These are phyloP conservation scores for Nicotiana attenuata DNA, from an alignment of 257 asterid genomes.

Conservation along the genomic window DNA sequence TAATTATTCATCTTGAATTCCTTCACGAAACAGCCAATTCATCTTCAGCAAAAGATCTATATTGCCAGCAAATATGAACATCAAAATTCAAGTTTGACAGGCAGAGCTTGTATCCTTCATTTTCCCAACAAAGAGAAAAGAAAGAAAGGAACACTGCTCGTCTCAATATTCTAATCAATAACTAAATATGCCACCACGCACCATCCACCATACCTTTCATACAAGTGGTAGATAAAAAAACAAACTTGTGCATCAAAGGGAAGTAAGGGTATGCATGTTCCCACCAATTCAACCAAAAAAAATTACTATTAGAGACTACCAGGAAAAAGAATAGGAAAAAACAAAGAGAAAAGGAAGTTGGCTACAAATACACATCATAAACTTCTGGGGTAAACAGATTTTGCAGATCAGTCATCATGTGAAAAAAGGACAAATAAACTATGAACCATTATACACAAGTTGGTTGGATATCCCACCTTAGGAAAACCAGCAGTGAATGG, in stretches of 20 bases:
- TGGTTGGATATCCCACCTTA: constrained; percentile 37
- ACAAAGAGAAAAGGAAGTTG: background rate
- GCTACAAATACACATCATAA: background rate
- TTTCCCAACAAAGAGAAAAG: background rate
- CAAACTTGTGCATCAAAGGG: background rate
- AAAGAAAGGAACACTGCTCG: background rate
- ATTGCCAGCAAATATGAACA: background rate
- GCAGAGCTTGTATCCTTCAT: background rate
- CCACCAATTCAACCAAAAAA: background rate
- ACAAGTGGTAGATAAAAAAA: background rate
- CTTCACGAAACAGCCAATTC: background rate
- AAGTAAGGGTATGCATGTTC: background rate
- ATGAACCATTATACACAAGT: background rate
- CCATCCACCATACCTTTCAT: background rate
- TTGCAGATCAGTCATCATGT: background rate
- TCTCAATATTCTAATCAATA: background rate
- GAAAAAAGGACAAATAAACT: background rate
- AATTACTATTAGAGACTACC: background rate
- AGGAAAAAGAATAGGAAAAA: background rate
- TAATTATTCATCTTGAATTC: background rate
- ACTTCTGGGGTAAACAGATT: background rate
- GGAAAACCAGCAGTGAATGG: constrained; percentile 73
- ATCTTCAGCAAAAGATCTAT: background rate
- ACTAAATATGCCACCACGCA: background rate
- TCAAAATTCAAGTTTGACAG: background rate